Percentiles rank a stretch among this genome's conserved stretches.
phyloP scores from a whole-genome alignment of 2,329 filamentous ascomycete species.

The Ceratocystis colombiana region DNA sequence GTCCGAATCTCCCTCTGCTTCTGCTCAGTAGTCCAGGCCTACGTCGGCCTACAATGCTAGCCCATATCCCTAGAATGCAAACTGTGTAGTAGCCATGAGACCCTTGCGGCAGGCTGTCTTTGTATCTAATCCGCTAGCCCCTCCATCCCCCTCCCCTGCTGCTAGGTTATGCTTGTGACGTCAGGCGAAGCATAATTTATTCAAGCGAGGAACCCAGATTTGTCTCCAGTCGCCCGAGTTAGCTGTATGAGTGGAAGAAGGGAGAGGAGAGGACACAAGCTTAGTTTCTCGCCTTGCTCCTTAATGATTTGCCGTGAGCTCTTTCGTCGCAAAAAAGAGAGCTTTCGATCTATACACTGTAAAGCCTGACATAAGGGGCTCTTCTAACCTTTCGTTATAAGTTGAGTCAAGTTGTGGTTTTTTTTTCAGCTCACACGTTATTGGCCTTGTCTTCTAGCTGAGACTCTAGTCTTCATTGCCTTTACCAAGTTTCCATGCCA shows the following conservation, averaged over 20 bases:
- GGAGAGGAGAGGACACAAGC: background rate
- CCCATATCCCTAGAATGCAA: no score
- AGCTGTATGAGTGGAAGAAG: constrained; percentile 1
- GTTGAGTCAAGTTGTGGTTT: background rate
- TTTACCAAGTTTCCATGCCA: background rate
- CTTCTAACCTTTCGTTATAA: no score
- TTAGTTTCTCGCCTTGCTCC: constrained; percentile 7
- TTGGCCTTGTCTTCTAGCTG: background rate
- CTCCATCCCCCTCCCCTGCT: constrained; percentile 7
- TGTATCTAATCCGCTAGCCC: background rate
- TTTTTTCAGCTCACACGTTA: no score
- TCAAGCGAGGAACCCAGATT: constrained; percentile 5
- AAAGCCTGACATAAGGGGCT: no score
- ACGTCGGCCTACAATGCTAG: no score
- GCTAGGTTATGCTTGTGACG: background rate
- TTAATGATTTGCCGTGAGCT: background rate
- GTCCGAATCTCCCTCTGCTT: no score
- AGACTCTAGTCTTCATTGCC: background rate
- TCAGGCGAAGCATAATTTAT: background rate
- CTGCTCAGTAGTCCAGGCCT: no score
- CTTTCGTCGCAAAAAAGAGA: background rate
- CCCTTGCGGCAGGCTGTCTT: background rate
- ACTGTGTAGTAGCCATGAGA: background rate
- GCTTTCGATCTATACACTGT: background rate
- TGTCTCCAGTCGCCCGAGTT: background rate